These are phyloP conservation scores for Crithidia expoeki DNA, from an alignment of 208 protist species.

Conservation along the genomic window DNA sequence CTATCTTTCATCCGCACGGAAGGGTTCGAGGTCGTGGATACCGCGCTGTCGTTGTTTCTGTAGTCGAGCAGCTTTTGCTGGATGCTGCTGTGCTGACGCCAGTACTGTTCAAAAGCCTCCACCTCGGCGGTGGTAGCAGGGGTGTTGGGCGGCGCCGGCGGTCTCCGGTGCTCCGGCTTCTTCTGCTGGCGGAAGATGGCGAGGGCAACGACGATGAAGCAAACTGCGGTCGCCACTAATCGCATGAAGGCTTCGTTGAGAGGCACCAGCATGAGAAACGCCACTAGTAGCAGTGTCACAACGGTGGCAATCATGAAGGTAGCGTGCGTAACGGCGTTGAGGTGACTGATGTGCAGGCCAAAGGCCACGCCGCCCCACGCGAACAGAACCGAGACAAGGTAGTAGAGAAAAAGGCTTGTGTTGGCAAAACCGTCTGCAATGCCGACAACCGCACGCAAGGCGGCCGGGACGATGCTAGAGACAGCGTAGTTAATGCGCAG, in stretches of 20 bases:
- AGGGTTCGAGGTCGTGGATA: slow-evolving; percentile 1
- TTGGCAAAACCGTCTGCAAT: slow-evolving; percentile 24
- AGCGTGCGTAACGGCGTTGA: slow-evolving; percentile 4
- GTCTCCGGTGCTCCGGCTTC: slow-evolving; percentile 25
- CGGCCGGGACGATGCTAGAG: slow-evolving; percentile 33
- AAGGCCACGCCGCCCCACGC: slow-evolving; percentile 30
- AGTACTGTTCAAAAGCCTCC: slow-evolving; percentile 30
- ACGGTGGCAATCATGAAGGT: slow-evolving; percentile 28
- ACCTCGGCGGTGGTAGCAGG: slow-evolving; percentile 30
- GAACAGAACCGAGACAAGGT: slow-evolving; percentile 32
- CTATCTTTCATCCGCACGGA: background rate
- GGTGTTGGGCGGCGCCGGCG: slow-evolving; percentile 39
- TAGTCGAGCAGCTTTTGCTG: slow-evolving; percentile 3
- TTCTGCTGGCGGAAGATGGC: slow-evolving; percentile 23
- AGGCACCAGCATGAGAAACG: slow-evolving; percentile 23
- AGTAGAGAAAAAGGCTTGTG: slow-evolving; percentile 22
- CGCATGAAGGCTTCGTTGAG: slow-evolving; percentile 5
- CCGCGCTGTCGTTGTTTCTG: slow-evolving; percentile 9
- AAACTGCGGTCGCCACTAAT: background rate
- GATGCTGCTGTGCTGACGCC: slow-evolving; percentile 14
- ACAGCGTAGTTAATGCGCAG: slow-evolving; percentile 43
- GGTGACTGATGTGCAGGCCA: slow-evolving; percentile 26
- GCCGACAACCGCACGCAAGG: slow-evolving; percentile 27
- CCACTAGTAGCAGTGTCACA: slow-evolving; percentile 13
- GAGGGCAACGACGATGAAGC: slow-evolving; percentile 5